Percentiles rank a stretch among this genome's conserved stretches.
phyloP scores from a whole-genome alignment of 2,329 filamentous ascomycete genomes.

The Neofusicoccum laricinum region DNA sequence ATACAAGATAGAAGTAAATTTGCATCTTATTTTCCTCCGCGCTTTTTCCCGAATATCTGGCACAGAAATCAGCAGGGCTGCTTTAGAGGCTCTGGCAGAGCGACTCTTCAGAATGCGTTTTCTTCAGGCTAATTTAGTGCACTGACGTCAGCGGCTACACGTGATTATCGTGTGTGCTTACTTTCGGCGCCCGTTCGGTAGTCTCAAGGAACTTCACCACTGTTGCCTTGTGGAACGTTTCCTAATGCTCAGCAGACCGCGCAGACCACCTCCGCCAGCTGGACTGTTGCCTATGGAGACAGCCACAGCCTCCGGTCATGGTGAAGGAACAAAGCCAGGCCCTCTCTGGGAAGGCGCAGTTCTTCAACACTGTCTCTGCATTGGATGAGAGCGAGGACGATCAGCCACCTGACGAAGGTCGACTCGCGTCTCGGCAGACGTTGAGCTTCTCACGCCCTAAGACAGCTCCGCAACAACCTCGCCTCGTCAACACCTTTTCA shows the following conservation, averaged over 20 bases:
- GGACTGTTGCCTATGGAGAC: not conserved
- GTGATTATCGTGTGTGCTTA: not conserved
- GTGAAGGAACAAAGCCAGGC: not conserved
- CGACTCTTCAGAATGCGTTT: too few relatives aligned
- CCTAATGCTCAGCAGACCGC: not conserved
- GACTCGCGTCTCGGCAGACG: slow-evolving; percentile 20
- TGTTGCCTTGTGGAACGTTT: not conserved
- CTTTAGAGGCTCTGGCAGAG: too few relatives aligned
- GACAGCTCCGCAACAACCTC: not conserved
- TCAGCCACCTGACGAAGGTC: slow-evolving; percentile 22
- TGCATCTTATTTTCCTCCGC: too few relatives aligned
- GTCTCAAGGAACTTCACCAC: not conserved
- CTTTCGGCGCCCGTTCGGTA: not conserved
- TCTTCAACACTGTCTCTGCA: slow-evolving; percentile 22
- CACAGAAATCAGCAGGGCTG: too few relatives aligned
- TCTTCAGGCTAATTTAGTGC: too few relatives aligned
- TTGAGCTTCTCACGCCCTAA: slow-evolving; percentile 6
- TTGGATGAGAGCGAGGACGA: slow-evolving; percentile 21
- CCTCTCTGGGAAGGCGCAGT: slow-evolving; percentile 20
- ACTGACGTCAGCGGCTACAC: too few relatives aligned
- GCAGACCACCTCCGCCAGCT: not conserved
- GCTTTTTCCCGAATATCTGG: too few relatives aligned
- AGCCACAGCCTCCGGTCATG: not conserved
- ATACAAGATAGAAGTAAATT: too few relatives aligned
- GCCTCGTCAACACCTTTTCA: not conserved